phyloP scores from a whole-genome alignment of 2,329 filamentous ascomycete genomes.

The Aspergillus pseudoviridinutans region DNA sequence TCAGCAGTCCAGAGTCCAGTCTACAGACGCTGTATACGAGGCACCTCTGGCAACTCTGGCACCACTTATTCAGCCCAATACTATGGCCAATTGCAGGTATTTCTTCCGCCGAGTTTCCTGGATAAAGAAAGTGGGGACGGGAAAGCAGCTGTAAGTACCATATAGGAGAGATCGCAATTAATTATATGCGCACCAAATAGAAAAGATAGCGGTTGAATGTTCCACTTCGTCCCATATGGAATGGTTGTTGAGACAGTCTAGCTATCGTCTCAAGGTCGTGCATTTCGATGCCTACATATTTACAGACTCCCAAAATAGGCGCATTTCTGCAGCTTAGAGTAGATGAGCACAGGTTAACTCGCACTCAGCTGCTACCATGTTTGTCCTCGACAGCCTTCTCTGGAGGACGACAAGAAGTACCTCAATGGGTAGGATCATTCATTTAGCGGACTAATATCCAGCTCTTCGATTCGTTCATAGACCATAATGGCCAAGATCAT shows the following conservation, averaged over 20 bases:
- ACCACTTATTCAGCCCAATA: no score
- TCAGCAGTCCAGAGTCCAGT: constrained; percentile 1
- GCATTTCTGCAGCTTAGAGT: background rate
- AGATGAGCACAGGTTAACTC: no score
- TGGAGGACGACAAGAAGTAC: background rate
- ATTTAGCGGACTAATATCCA: background rate
- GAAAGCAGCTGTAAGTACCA: no score
- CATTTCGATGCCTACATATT: background rate
- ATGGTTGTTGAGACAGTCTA: no score
- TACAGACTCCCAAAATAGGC: background rate
- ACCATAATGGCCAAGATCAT: constrained; percentile 9
- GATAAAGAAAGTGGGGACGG: no score
- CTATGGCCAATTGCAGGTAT: no score
- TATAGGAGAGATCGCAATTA: no score
- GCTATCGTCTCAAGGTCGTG: background rate
- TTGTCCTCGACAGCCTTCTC: background rate
- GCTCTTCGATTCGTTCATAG: background rate
- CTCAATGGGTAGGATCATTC: background rate
- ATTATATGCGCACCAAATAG: background rate
- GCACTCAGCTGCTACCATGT: no score
- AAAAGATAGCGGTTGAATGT: background rate
- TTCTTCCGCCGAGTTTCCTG: no score
- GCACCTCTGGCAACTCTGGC: no score
- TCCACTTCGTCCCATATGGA: background rate
- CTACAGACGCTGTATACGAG: background rate